Percentiles rank a stretch among this genome's conserved stretches.
Evolutionary conservation across 176 grass and related monocot species (phyloP).

Genomic region (Triticum aestivum): IWGSC_CS_RefSeq_v2.1 NC_057804.1:501562095-501562594

Average conservation of each 20-base stretch:
- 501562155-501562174: constrained; percentile 40
- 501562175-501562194: constrained; percentile 53
- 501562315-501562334: constrained; percentile 33
- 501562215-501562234: constrained; percentile 26
- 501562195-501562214: constrained; percentile 61
- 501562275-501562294: constrained; percentile 29
- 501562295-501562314: constrained; percentile 79
- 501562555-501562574: not conserved
- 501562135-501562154: constrained; percentile 55
- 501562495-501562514: not conserved
- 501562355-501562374: not conserved
- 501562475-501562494: not conserved
- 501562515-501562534: not conserved
- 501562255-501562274: constrained; percentile 59
- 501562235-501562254: constrained; percentile 57
- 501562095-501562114: constrained; percentile 34
- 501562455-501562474: not conserved
- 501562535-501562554: not conserved
- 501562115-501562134: constrained; percentile 33
- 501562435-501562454: not conserved
- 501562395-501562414: not conserved
- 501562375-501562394: constrained; percentile 28
- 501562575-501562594: not conserved
- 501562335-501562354: not conserved
- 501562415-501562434: not conserved